phyloP scores from a whole-genome alignment of 306 rosid genomes.

The Cucurbita moschata region DNA sequence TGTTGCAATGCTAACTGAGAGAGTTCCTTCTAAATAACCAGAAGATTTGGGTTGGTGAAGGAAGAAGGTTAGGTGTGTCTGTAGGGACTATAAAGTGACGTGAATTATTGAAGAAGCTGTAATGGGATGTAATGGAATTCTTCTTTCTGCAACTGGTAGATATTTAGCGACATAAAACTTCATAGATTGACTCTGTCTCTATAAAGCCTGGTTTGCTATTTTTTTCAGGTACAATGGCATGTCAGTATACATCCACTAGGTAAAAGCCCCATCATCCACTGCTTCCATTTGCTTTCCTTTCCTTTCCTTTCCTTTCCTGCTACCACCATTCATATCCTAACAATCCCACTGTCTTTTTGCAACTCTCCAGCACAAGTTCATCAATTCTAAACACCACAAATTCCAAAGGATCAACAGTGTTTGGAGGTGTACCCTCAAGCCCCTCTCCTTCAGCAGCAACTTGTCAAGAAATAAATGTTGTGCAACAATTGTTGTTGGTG shows the following conservation, averaged over 20 bases:
- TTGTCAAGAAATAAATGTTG: neutral
- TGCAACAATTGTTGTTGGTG: neutral
- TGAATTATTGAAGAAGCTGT: conserved; percentile 1
- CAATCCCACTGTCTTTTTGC: neutral
- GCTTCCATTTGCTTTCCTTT: neutral
- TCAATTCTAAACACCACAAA: conserved; percentile 6
- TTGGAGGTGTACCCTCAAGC: conserved; percentile 11
- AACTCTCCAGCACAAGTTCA: conserved; percentile 10
- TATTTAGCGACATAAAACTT: neutral
- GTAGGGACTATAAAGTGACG: conserved; percentile 3
- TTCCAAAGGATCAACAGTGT: conserved; percentile 9
- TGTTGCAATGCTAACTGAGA: neutral
- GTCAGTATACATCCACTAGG: conserved; percentile 12
- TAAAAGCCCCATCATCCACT: neutral
- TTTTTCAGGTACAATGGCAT: conserved; percentile 8
- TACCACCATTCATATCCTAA: neutral
- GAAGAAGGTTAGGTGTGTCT: neutral
- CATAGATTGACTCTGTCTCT: neutral
- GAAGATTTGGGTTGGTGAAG: neutral
- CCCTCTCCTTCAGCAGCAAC: conserved; percentile 9
- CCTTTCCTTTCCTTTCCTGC: neutral
- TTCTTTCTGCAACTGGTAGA: neutral
- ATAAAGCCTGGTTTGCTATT: neutral
- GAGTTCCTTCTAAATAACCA: neutral
- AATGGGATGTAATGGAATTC: conserved; percentile 4